phyloP scores from a whole-genome alignment of 345 rosid species.

The Populus alba region DNA sequence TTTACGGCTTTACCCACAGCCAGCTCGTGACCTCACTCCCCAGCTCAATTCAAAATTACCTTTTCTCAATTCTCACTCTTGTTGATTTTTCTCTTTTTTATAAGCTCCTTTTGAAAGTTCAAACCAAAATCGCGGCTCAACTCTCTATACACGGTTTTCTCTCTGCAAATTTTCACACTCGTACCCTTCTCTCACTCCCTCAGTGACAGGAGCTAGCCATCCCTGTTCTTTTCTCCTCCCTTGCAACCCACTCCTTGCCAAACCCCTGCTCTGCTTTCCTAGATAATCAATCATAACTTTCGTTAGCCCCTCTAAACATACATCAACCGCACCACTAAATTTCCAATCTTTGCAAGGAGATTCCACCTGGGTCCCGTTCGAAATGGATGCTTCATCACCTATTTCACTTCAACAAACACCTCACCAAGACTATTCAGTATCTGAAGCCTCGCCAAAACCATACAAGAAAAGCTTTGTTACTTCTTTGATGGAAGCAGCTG shows the following conservation, averaged over 20 bases:
- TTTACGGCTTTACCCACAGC: not conserved
- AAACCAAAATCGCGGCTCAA: conserved; percentile 23
- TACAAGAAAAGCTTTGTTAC: conserved; percentile 70
- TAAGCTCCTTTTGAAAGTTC: conserved; percentile 18
- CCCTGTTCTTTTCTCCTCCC: not conserved
- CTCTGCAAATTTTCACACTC: not conserved
- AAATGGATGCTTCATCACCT: conserved; percentile 41
- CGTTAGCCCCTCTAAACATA: not conserved
- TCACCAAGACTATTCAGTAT: conserved; percentile 11
- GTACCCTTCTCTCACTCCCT: not conserved
- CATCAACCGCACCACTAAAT: not conserved
- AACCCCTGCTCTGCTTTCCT: not conserved
- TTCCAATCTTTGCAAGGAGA: not conserved
- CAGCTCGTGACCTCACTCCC: not conserved
- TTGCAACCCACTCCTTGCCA: not conserved
- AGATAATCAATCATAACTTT: not conserved
- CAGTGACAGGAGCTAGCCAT: not conserved
- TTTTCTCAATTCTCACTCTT: not conserved
- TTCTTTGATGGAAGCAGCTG: conserved; percentile 67
- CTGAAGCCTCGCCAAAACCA: conserved; percentile 40
- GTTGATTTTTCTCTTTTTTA: not conserved
- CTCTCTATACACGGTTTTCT: not conserved
- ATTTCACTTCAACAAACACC: conserved; percentile 36
- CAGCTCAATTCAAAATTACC: conserved; percentile 7
- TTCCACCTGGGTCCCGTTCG: conserved; percentile 17